A percentile compares a stretch with the other conserved stretches of the same genome.
phyloP scores from a whole-genome alignment of 257 asterid genomes.

The Ballota nigra region DNA sequence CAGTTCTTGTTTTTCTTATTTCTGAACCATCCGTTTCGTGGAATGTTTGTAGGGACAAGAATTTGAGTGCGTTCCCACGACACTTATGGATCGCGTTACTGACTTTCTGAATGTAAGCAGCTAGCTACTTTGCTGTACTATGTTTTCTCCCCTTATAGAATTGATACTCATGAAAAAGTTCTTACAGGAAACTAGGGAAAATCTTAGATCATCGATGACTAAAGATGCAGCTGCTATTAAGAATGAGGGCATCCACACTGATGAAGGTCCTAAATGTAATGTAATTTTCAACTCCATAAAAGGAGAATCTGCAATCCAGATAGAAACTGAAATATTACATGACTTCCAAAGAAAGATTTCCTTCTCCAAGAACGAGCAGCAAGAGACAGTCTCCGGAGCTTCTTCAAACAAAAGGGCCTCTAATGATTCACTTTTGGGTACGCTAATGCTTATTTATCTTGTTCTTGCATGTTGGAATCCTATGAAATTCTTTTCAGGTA shows the following conservation, averaged over 20 bases:
- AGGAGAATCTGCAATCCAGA: slow-evolving; percentile 28
- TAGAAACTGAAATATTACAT: slow-evolving; percentile 36
- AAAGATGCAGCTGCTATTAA: slow-evolving; percentile 78
- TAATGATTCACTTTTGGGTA: slow-evolving; percentile 54
- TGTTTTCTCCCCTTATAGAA: not conserved
- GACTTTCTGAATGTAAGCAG: slow-evolving; percentile 72
- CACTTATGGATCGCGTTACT: slow-evolving; percentile 84
- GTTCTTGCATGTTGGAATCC: slow-evolving; percentile 18
- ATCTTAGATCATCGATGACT: slow-evolving; percentile 87
- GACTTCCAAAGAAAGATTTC: slow-evolving; percentile 88
- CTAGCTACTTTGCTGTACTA: slow-evolving; percentile 18
- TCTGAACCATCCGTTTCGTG: slow-evolving; percentile 19
- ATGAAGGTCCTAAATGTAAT: slow-evolving; percentile 29
- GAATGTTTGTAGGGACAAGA: slow-evolving; percentile 50
- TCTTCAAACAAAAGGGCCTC: slow-evolving; percentile 38
- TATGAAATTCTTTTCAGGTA: not conserved
- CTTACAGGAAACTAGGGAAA: slow-evolving; percentile 70
- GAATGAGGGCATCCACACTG: slow-evolving; percentile 53
- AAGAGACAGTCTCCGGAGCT: slow-evolving; percentile 33
- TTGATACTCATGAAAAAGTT: slow-evolving; percentile 32
- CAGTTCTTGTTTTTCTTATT: slow-evolving; percentile 10
- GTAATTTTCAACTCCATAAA: slow-evolving; percentile 34
- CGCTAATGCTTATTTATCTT: slow-evolving; percentile 20
- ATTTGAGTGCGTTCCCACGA: slow-evolving; percentile 77
- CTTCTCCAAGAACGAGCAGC: slow-evolving; percentile 57